Conservation (phyloP, 148 eudicot genomes). For the Tetragonia tetragonoides region DNA sequence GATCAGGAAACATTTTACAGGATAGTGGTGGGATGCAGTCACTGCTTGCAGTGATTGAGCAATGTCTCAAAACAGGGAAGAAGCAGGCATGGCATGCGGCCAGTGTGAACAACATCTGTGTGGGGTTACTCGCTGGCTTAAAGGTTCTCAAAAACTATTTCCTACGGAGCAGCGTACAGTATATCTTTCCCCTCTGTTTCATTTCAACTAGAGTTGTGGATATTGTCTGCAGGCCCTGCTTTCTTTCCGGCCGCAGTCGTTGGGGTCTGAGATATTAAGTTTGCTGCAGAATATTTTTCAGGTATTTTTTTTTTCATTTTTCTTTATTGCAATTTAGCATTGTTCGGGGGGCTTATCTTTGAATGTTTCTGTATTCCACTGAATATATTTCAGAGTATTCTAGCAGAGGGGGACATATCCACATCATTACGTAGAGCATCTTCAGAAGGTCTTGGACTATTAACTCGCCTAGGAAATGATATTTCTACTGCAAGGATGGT, state of each 20-base stretch:
- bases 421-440: conserved; percentile 92
- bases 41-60: conserved; percentile 74
- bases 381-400: conserved; percentile 52
- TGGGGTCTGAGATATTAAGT: conserved; percentile 68
- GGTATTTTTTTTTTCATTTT: conserved; percentile 37
- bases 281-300: conserved; percentile 82
- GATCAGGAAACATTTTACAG: conserved; percentile 36
- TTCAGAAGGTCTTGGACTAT: conserved; percentile 91
- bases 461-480: conserved; percentile 93
- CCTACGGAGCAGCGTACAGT: conserved; percentile 8
- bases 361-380: neutral
- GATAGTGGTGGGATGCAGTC: conserved; percentile 82
- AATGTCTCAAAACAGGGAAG: conserved; percentile 78
- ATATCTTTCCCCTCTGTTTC: conserved; percentile 16
- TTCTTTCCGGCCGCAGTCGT: conserved; percentile 71
- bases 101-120: conserved; percentile 80
- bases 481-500: conserved; percentile 88
- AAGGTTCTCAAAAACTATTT: conserved; percentile 53
- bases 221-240: conserved; percentile 63
- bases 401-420: conserved; percentile 89
- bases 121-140: conserved; percentile 87
- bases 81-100: conserved; percentile 76
- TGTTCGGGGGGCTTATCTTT: neutral
- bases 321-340: conserved; percentile 3
- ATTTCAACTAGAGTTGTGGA: conserved; percentile 19